Conservation (phyloP, 306 rosid species). For the Glycine latifolia region DNA sequence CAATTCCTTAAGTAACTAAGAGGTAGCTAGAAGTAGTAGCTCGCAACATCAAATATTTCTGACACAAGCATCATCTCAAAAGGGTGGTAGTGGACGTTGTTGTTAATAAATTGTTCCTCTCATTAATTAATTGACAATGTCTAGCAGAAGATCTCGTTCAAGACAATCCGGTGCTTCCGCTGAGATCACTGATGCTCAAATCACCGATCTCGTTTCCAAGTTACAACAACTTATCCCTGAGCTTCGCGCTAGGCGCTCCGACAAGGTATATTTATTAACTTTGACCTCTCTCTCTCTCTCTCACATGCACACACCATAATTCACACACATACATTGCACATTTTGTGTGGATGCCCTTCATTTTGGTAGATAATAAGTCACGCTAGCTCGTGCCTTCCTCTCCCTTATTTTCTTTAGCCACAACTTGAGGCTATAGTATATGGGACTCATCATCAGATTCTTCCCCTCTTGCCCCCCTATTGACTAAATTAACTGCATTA, state of each 20-base stretch:
- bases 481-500: constrained; percentile 3
- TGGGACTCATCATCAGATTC: neutral
- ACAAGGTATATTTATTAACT: constrained; percentile 61
- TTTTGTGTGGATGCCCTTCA: constrained; percentile 59
- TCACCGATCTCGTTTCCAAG: constrained; percentile 86
- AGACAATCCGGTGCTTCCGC: constrained; percentile 64
- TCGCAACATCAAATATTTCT: constrained; percentile 36
- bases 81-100: neutral
- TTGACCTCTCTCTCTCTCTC: neutral
- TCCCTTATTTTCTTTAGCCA: constrained; percentile 37
- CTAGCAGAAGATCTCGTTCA: constrained; percentile 84
- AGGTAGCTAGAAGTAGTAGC: too few species aligned
- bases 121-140: constrained; percentile 50
- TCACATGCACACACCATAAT: neutral
- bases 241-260: constrained; percentile 75
- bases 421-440: too few species aligned
- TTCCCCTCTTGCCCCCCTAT: constrained; percentile 10
- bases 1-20: neutral
- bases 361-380: constrained; percentile 68
- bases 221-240: constrained; percentile 91
- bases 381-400: constrained; percentile 23
- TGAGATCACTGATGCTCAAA: constrained; percentile 85
- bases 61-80: constrained; percentile 29
- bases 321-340: constrained; percentile 7
- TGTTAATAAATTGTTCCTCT: too few species aligned